Base-by-base conservation (phyloP, 768 basidiomycete species). In the Russula olivacea region DNA sequence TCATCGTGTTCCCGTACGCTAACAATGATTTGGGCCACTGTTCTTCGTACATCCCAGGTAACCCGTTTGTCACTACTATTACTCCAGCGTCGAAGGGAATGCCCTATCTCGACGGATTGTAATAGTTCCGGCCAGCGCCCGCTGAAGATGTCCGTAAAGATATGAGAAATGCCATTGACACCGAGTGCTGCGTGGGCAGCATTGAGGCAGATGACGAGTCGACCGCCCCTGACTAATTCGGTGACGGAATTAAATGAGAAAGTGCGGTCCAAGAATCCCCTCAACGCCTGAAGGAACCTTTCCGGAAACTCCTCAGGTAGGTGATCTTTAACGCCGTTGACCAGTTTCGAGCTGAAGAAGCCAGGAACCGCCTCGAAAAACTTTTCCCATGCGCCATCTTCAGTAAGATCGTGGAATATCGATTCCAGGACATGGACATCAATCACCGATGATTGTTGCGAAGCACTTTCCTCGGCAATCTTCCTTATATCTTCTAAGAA, bases 251-350 rank as follows among this genome's bases (percentile, higher is more conserved):
- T 19, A 2, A 49, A 30, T 7, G 21, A 40, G 38, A 55, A 25
- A 3, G 47, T 56, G 19, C 30, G 55, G 48, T 50, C 30, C 28
- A 61, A 23, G 2, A 61, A 50, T 4, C 48, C 10, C 2, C 7
- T 2, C 5, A 56, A 15, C 0, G n/a, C 30, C 0, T 21, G 12
- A 8, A 2, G 3, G 19, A 59, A 49, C 38, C n/a, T 49, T 2
- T 0, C 8, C 25, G 8, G 15, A 28, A 40, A 11, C 2, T 6
- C 19, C 3, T 6, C 1, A 2, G 32, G 5, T 2, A 50, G 49
- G 10, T 12, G 0, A 5, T 2, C 10, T 15, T 36, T n/a, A n/a
- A n/a, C n/a, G n/a, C n/a, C n/a, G n/a, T 40, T 0, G 1, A 52
- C 50, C 4, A 8, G 1, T 15, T 15, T 0, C 5, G 40, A 43